Conservation (phyloP, 2,329 filamentous ascomycete species). For the Gnomoniopsis sp. region DNA sequence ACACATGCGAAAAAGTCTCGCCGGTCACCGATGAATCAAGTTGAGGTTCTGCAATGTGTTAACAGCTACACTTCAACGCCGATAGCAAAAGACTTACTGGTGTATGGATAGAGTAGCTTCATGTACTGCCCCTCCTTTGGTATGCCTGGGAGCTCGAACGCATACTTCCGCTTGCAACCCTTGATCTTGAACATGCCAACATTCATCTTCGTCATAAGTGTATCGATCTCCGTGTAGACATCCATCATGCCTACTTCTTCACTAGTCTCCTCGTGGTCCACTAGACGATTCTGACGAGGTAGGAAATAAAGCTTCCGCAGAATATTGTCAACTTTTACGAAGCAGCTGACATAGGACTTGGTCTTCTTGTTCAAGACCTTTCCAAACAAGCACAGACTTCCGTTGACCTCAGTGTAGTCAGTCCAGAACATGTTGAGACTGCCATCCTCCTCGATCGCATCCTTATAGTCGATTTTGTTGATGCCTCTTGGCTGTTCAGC, state of each 20-base stretch:
- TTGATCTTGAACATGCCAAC: slow-evolving; percentile 95
- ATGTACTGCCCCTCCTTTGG: slow-evolving; percentile 89
- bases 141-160: slow-evolving; percentile 84
- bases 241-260: slow-evolving; percentile 84
- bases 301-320: slow-evolving; percentile 90
- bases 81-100: slow-evolving; percentile 48
- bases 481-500: slow-evolving; percentile 57
- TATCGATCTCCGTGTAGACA: slow-evolving; percentile 86
- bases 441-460: slow-evolving; percentile 91
- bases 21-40: slow-evolving; percentile 70
- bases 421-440: slow-evolving; percentile 95
- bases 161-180: slow-evolving; percentile 83
- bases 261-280: slow-evolving; percentile 62
- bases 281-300: slow-evolving; percentile 62
- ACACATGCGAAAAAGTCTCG: slow-evolving; percentile 90
- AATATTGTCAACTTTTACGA: slow-evolving; percentile 94
- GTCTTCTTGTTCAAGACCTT: slow-evolving; percentile 91
- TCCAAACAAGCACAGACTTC: slow-evolving; percentile 88
- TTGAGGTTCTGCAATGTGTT: slow-evolving; percentile 50
- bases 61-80: slow-evolving; percentile 13
- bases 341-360: slow-evolving; percentile 79
- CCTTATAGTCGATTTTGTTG: slow-evolving; percentile 78
- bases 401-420: slow-evolving; percentile 90
- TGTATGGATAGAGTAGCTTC: slow-evolving; percentile 94
- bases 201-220: slow-evolving; percentile 80